These are phyloP conservation scores for Venturia nashicola DNA, from an alignment of 2,329 filamentous ascomycete species.

Conservation along the genomic window DNA sequence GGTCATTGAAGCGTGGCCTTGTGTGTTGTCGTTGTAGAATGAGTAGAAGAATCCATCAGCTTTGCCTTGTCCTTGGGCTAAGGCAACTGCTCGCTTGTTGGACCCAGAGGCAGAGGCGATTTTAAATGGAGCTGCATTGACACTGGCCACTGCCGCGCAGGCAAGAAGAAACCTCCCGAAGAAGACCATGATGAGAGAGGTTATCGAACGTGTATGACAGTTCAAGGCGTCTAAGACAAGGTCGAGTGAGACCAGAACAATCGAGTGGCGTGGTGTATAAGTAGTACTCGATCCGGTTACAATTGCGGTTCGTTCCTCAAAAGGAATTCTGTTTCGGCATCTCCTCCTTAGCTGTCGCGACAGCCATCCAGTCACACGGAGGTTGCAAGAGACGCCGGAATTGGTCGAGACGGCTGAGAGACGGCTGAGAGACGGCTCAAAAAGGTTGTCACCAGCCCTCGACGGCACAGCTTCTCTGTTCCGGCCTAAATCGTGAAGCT, in stretches of 20 bases:
- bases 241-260: no score
- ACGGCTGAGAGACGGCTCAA: background rate
- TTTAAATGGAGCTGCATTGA: background rate
- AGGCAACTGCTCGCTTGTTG: background rate
- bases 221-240: no score
- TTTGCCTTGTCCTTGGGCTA: slow-evolving; percentile 16
- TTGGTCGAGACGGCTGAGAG: background rate
- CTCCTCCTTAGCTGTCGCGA: background rate
- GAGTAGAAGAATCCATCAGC: slow-evolving; percentile 34
- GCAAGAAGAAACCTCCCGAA: slow-evolving; percentile 25
- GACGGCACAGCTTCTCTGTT: no score
- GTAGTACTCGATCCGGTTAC: background rate
- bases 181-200: background rate
- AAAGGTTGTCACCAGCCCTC: no score
- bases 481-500: background rate
- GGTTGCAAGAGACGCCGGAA: background rate
- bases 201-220: background rate
- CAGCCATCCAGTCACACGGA: background rate
- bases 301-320: background rate
- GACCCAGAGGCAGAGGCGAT: background rate
- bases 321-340: background rate
- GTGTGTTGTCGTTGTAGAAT: slow-evolving; percentile 33
- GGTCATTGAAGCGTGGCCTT: slow-evolving; percentile 18
- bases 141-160: background rate
- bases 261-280: background rate